Percentiles rank a stretch among this genome's conserved stretches.
These are phyloP conservation scores for Colletotrichum sp. DNA, from an alignment of 2,329 filamentous ascomycete species.

Conservation along the genomic window DNA sequence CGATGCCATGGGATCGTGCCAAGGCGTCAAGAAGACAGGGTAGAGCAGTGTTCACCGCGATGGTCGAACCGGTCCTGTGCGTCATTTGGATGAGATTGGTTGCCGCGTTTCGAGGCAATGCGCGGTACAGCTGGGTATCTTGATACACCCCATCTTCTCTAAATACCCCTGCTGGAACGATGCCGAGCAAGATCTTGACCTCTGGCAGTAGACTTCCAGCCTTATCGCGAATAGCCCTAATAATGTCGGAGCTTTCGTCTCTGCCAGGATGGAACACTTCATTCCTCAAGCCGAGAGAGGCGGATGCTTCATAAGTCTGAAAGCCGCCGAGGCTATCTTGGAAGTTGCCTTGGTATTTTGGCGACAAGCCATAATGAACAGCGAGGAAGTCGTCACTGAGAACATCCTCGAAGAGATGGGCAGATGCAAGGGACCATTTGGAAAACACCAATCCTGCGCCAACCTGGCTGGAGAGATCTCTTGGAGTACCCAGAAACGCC, in stretches of 20 bases:
- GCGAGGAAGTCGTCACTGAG: conserved; percentile 91
- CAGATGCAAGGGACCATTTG: conserved; percentile 88
- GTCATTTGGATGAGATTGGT: conserved; percentile 72
- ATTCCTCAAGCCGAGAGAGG: conserved; percentile 87
- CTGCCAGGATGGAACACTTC: conserved; percentile 89
- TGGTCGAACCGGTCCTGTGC: conserved; percentile 74
- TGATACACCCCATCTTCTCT: conserved; percentile 81
- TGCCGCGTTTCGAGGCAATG: conserved; percentile 74
- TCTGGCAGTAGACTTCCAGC: conserved; percentile 85
- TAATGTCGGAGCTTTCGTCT: conserved; percentile 89
- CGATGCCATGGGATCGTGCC: conserved; percentile 80
- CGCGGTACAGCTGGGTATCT: conserved; percentile 77
- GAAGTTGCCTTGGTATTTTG: conserved; percentile 93
- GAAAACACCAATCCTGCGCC: conserved; percentile 77
- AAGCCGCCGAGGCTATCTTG: conserved; percentile 96
- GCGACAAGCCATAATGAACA: conserved; percentile 88
- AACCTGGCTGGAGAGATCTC: conserved; percentile 79
- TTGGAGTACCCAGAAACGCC: conserved; percentile 91
- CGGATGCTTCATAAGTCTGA: conserved; percentile 94
- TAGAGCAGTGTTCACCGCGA: conserved; percentile 88
- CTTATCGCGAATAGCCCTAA: conserved; percentile 85
- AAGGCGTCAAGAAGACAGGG: conserved; percentile 89
- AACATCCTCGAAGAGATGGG: conserved; percentile 85
- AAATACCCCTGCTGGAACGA: conserved; percentile 81
- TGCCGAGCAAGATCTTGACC: conserved; percentile 79